phyloP scores from a whole-genome alignment of 2,329 filamentous ascomycete species.

The Aspergillus sp. region DNA sequence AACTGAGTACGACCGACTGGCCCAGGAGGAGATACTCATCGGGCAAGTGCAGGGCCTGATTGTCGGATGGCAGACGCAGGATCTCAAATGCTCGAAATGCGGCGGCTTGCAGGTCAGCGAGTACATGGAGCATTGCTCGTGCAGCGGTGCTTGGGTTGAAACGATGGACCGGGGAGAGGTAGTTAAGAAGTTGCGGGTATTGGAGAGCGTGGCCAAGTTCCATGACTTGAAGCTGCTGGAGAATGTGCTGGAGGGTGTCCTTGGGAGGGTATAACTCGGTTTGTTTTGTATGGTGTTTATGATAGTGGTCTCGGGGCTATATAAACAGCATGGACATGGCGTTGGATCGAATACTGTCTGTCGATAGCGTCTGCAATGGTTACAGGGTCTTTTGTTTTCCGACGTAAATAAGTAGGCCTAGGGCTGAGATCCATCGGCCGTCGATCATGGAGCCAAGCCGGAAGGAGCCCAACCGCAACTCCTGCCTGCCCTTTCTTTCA shows the following conservation, averaged over 20 bases:
- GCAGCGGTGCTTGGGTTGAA: constrained; percentile 74
- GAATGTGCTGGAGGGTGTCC: constrained; percentile 60
- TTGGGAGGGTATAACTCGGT: constrained; percentile 33
- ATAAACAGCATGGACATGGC: background rate
- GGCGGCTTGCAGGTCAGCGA: constrained; percentile 65
- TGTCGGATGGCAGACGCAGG: constrained; percentile 78
- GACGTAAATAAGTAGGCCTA: too few relatives aligned
- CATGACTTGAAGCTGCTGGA: constrained; percentile 76
- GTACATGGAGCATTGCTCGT: constrained; percentile 93
- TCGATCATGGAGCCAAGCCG: too few relatives aligned
- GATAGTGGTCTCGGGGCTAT: constrained; percentile 5
- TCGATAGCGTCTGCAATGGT: too few relatives aligned
- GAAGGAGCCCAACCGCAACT: too few relatives aligned
- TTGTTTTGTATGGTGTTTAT: constrained; percentile 3
- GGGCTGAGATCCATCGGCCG: too few relatives aligned
- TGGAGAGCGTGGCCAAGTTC: constrained; percentile 63
- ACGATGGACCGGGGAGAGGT: constrained; percentile 61
- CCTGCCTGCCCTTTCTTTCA: too few relatives aligned
- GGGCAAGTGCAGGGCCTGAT: constrained; percentile 64
- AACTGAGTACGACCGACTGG: constrained; percentile 64
- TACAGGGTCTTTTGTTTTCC: too few relatives aligned
- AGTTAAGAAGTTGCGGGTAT: constrained; percentile 56
- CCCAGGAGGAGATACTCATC: constrained; percentile 75
- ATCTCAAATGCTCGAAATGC: constrained; percentile 74
- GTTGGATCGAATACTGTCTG: too few relatives aligned